Evolutionary conservation across 1,284 basidiomycete species (phyloP), one percentile per base, ranked within the genome.

Genomic region (Trichosporon coremiiforme): DNA sequence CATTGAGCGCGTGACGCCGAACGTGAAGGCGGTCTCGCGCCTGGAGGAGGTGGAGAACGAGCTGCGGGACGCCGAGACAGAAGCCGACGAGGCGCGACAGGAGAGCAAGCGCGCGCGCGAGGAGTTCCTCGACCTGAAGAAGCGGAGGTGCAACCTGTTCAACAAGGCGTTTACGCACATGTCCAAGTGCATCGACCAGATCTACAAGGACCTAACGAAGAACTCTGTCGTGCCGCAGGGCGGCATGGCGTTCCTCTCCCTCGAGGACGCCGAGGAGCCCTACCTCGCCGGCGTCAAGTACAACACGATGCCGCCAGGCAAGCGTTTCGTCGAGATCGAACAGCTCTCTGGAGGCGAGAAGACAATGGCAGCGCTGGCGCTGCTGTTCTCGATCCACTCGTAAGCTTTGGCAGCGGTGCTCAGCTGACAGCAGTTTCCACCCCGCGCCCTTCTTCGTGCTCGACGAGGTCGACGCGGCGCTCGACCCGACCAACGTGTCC

Each of bases 301-400:
- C 81, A 95, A 98, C 80, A 95, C 95, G 0, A 99, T 99, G 93
- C 96, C 96, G 0, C 95, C 95, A 0, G 96, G 98, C 90, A 99
- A 99, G 83, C 91, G 95, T 6, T 99, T 99, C 87, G 89, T 95
- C 74, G 97, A 99, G 82, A 99, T 99, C 92, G 95, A 98, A 71
- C 95, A 98, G 81, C 86, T 99, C 4, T 98, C 95, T 0, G 97
- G 96, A 67, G 97, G 97, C 29, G 97, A 99, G 82, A 98, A 98
- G 86, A 98, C 96, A 0, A 96, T 99, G 73, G 97, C 97, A 3
- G 96, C 97, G 6, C 85, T 99, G 20, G 95, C 96, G 0, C 86
- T 99, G 20, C 86, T 99, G 33, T 98, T 99, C 79, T 94, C 96
- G 13, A 97, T 99, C 69, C 96, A 99, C 83, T 94, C 91, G 92